Evolutionary conservation across 2,329 filamentous ascomycete species (phyloP).

Genomic region (Xenoacremonium recifei): DNA sequence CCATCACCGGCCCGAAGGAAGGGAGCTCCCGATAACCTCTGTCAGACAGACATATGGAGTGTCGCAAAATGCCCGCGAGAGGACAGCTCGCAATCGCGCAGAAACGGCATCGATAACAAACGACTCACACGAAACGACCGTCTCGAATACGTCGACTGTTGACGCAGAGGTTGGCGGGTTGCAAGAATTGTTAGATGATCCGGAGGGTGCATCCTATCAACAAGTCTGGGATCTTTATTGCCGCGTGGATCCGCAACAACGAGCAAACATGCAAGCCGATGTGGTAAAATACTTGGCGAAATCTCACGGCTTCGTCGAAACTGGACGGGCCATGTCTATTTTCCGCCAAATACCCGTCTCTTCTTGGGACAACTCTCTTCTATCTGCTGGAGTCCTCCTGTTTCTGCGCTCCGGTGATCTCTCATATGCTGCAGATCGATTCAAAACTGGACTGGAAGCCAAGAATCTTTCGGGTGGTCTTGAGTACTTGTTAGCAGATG

Average conservation of each 20-base stretch:
- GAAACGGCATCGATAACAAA: neutral
- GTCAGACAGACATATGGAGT: neutral
- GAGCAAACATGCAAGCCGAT: conserved; percentile 24
- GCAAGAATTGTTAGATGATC: conserved; percentile 22
- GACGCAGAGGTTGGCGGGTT: conserved; percentile 4
- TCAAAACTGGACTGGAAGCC: conserved; percentile 36
- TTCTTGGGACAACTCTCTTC: conserved; percentile 39
- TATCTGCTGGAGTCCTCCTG: conserved; percentile 41
- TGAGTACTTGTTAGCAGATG: conserved; percentile 42
- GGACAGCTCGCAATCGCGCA: neutral
- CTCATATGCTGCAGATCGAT: conserved; percentile 38
- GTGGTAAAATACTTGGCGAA: conserved; percentile 43
- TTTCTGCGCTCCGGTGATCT: conserved; percentile 40
- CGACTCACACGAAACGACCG: neutral
- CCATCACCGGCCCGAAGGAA: neutral
- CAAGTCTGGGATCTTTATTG: conserved; percentile 44
- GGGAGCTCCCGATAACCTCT: neutral
- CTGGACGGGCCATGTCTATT: conserved; percentile 43
- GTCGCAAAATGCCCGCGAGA: neutral
- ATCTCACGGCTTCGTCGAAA: conserved; percentile 43
- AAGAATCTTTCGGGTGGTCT: conserved; percentile 37
- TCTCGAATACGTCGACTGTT: neutral
- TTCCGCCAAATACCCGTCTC: conserved; percentile 37
- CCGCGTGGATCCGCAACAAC: conserved; percentile 32
- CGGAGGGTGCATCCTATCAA: conserved; percentile 31